Base-by-base conservation (phyloP, 352 stramenopile genomes). In the Pythium grandisporangium region DNA sequence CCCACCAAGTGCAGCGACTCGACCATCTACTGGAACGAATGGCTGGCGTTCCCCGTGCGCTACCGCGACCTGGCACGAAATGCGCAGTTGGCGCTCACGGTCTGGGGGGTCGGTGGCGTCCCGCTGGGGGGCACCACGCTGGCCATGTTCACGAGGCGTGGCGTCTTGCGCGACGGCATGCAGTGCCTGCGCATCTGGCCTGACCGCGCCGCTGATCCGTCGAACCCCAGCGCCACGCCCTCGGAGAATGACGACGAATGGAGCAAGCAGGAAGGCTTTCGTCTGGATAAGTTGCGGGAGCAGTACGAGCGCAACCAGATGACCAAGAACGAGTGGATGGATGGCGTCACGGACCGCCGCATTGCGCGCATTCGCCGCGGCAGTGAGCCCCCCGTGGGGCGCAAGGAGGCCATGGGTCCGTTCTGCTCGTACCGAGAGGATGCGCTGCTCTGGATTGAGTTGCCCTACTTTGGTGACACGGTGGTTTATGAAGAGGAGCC, bases 401-500 rank as follows among this genome's bases (percentile, higher is more conserved):
- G 61, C 27, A 82, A 74, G 42, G 80, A 93, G 30, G 56, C 65
- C 7, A 63, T 90, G 12, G 73, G 74, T 0, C 72, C 80, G 5
- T 93, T 91, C 48, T 88, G 75, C 46, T 76, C 70, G 19, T 86
- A 90, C 48, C 73, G 80, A 10, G 63, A 93, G 27, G 77, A 89
- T 33, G 70, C 80, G 6, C 52, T 92, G 24, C 59, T 96, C 16
- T 84, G 79, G 66, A 70, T 96, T 16, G 84, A 96, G 50, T 74
- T 97, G 69, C 87, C 85, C 1, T 95, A 88, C 51, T 96, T 96
- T 63, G 82, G 76, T 26, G 70, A 96, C 38, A 74, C 88, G 3
- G 81, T 97, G 4, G 75, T 97, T 20, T 95, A 95, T 48, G 89
- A 97, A 53, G 89, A 97, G 53, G 77, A 93, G 37, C 77, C 81